Percentiles rank a stretch among this genome's conserved stretches.
Evolutionary conservation across 1,139 yeast species (phyloP).

Genomic region (Hansenula lynferdii): DNA sequence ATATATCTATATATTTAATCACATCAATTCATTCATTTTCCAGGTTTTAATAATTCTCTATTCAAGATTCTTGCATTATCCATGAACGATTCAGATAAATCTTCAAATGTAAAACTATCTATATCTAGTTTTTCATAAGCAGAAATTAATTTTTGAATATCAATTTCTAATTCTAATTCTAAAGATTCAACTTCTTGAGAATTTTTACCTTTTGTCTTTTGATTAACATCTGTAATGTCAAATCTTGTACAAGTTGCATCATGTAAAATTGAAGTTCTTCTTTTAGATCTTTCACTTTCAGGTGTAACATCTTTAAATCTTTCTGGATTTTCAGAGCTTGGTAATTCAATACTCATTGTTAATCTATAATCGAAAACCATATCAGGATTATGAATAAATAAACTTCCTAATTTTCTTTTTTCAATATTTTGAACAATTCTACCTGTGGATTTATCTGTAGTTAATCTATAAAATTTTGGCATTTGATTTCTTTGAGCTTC

Average conservation of each 20-base stretch:
- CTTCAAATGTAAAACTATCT: slow-evolving; percentile 63
- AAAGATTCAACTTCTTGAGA: slow-evolving; percentile 34
- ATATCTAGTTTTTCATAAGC: slow-evolving; percentile 51
- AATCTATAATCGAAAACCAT: slow-evolving; percentile 73
- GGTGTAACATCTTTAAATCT: slow-evolving; percentile 45
- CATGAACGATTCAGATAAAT: slow-evolving; percentile 63
- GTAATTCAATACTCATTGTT: slow-evolving; percentile 73
- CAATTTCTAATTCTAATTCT: slow-evolving; percentile 75
- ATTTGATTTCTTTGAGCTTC: slow-evolving; percentile 40
- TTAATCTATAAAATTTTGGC: slow-evolving; percentile 58
- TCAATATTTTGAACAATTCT: slow-evolving; percentile 64
- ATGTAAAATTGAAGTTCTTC: slow-evolving; percentile 60
- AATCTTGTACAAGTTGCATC: slow-evolving; percentile 65
- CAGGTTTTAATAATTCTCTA: slow-evolving; percentile 30
- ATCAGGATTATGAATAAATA: slow-evolving; percentile 71
- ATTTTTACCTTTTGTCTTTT: slow-evolving; percentile 42
- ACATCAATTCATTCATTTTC: background rate
- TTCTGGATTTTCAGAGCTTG: slow-evolving; percentile 55
- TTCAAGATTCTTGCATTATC: slow-evolving; percentile 62
- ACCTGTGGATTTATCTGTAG: slow-evolving; percentile 64
- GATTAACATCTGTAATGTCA: slow-evolving; percentile 61
- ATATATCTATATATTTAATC: background rate
- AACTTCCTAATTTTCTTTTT: slow-evolving; percentile 66
- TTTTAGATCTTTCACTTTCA: slow-evolving; percentile 53
- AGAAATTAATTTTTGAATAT: slow-evolving; percentile 53